A percentile compares a stretch with the other conserved stretches of the same genome.
Conservation (phyloP, 495 filamentous ascomycete genomes). For the Diplogelasinospora grovesii region DNA sequence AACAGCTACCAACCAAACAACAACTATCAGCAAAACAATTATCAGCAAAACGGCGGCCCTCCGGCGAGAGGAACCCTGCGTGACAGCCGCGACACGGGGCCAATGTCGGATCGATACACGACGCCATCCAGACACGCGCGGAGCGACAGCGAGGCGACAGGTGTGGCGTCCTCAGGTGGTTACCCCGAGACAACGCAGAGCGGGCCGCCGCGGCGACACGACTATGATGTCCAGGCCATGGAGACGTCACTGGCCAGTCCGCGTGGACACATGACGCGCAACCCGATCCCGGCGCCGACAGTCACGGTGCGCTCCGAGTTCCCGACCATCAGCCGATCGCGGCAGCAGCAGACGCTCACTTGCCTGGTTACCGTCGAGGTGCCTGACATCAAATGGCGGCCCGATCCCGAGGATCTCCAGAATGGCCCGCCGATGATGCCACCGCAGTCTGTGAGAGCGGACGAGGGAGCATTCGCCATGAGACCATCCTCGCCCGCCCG, state of each 20-base stretch:
- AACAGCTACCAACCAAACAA: no score
- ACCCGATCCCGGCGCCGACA: conserved; percentile 84
- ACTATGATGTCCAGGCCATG: conserved; percentile 96
- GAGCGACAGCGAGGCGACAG: conserved; percentile 60
- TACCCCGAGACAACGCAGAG: conserved; percentile 62
- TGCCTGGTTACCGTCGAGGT: conserved; percentile 95
- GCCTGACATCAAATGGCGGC: conserved; percentile 83
- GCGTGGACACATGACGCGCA: conserved; percentile 64
- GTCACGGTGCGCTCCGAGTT: conserved; percentile 96
- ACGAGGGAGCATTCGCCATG: conserved; percentile 38
- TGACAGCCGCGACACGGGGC: conserved; percentile 47
- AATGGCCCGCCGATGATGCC: conserved; percentile 52
- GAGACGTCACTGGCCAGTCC: conserved; percentile 77
- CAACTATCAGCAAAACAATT: no score
- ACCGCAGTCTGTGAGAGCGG: conserved; percentile 26
- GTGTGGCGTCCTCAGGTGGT: conserved; percentile 65
- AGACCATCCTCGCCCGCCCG: conserved; percentile 47
- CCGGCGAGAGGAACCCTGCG: conserved; percentile 20
- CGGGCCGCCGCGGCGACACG: conserved; percentile 65
- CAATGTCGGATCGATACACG: conserved; percentile 51
- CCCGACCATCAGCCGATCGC: conserved; percentile 83
- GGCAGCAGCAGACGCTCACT: conserved; percentile 90
- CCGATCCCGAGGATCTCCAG: conserved; percentile 77
- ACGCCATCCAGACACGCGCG: conserved; percentile 66
- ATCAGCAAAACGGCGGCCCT: no score